phyloP scores from a whole-genome alignment of 352 stramenopile genomes.

The Phytophthora hibernalis region DNA sequence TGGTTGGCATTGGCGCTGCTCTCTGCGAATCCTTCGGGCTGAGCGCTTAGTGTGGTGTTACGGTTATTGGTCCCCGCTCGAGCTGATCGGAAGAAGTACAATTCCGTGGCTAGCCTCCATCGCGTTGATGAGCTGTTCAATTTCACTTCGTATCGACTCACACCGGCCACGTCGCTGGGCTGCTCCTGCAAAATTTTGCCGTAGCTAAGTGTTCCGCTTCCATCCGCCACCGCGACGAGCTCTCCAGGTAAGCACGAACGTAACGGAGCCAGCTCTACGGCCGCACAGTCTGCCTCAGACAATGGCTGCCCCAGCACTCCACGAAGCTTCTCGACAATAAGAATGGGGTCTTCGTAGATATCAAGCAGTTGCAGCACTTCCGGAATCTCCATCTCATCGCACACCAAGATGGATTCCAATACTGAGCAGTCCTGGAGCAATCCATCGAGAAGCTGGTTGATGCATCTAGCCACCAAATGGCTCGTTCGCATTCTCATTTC shows the following conservation, averaged over 20 bases:
- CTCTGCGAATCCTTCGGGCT: background rate
- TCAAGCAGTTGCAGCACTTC: slow-evolving; percentile 62
- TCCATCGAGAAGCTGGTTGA: slow-evolving; percentile 75
- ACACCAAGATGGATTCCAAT: slow-evolving; percentile 72
- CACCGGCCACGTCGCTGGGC: slow-evolving; percentile 36
- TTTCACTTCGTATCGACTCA: slow-evolving; percentile 72
- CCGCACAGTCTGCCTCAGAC: slow-evolving; percentile 48
- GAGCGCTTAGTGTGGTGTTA: background rate
- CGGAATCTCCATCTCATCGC: slow-evolving; percentile 56
- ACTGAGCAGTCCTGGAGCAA: slow-evolving; percentile 68
- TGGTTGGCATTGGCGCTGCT: background rate
- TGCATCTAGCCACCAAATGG: slow-evolving; percentile 67
- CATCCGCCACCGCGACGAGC: slow-evolving; percentile 65
- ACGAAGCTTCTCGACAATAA: slow-evolving; percentile 77
- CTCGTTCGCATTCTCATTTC: slow-evolving; percentile 49
- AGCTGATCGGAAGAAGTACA: slow-evolving; percentile 78
- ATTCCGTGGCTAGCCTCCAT: slow-evolving; percentile 61
- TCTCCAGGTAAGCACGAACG: slow-evolving; percentile 75
- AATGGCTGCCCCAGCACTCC: slow-evolving; percentile 64
- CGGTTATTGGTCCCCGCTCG: slow-evolving; percentile 27
- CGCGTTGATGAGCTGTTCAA: slow-evolving; percentile 46
- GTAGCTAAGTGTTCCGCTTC: slow-evolving; percentile 58
- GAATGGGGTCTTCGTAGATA: slow-evolving; percentile 64
- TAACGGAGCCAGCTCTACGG: slow-evolving; percentile 68
- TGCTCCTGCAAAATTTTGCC: slow-evolving; percentile 63